These are phyloP conservation scores for Penicillium robsamsonii DNA, from an alignment of 495 filamentous ascomycete species.

Conservation along the genomic window DNA sequence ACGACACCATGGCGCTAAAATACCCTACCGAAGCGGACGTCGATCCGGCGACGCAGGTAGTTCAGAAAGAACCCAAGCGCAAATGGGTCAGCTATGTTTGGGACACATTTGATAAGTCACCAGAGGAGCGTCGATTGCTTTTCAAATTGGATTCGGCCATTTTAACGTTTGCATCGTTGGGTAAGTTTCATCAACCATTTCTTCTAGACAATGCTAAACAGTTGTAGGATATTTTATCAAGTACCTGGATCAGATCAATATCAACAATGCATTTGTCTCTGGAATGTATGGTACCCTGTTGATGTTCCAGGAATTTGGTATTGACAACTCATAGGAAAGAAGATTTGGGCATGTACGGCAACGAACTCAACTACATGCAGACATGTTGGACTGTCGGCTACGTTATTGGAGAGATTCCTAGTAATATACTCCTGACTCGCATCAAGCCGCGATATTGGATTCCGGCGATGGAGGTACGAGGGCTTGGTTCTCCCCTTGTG, in stretches of 20 bases:
- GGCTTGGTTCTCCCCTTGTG: no score
- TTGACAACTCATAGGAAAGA: constrained; percentile 51
- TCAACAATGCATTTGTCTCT: constrained; percentile 55
- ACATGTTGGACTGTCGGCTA: constrained; percentile 63
- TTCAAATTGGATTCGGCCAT: constrained; percentile 59
- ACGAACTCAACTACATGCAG: constrained; percentile 51
- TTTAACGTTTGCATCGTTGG: constrained; percentile 53
- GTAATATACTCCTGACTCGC: constrained; percentile 55
- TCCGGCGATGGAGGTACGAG: constrained; percentile 43
- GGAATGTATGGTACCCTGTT: constrained; percentile 33
- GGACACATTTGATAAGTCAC: constrained; percentile 61
- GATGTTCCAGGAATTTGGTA: background rate
- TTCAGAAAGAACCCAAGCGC: constrained; percentile 28
- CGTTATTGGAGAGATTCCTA: constrained; percentile 61
- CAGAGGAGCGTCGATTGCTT: constrained; percentile 57
- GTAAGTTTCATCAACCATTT: constrained; percentile 18
- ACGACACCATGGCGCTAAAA: constrained; percentile 17
- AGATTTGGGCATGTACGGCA: constrained; percentile 55
- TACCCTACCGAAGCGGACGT: constrained; percentile 18
- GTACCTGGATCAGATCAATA: constrained; percentile 56
- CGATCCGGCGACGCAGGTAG: constrained; percentile 11
- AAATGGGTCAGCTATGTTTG: constrained; percentile 52
- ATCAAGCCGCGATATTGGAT: constrained; percentile 60
- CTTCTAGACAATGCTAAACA: background rate
- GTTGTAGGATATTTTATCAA: constrained; percentile 58